Evolutionary conservation across 495 filamentous ascomycete species (phyloP), one percentile per base, ranked within the genome.

Genomic region (Elasticomyces elasticus): DNA sequence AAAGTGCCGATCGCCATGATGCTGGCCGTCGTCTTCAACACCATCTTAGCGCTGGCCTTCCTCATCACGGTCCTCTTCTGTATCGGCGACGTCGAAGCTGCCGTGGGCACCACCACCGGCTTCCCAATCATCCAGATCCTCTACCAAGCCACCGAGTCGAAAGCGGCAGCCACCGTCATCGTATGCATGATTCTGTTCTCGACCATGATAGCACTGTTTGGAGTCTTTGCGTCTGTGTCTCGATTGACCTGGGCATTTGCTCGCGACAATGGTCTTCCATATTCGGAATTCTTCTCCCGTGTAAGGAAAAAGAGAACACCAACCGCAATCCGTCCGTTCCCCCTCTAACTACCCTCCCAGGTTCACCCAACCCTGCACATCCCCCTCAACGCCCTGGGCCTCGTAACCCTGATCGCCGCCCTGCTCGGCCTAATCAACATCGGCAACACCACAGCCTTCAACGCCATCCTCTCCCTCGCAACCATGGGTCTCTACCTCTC

Each of bases 381-480:
- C 22, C 43, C 43, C 4, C 19, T 47, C 11, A 9, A 17, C 24
- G 9, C 43, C 9, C 11, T 47, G 19, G 24, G 26, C 28, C 15
- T 35, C 12, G 17, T 35, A 11, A 19, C 10, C 25, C 6, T 50
- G 2, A 17, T 55, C 22, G 24, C 38, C 13, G n/a, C 40, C 5
- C 43, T 55, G 4, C 45, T 55, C 4, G 6, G 10, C 20, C 31
- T 55, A 5, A 49, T 55, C 43, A 40, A 48, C 20, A 37, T 48
- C 27, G 43, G 52, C 27, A 22, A 6, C 27, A 12, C 52, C 5
- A 42, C 64, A 5, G 76, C 76, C 2, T 74, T 80, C 58, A 70
- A 68, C 35, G 77, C 74, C 9, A 70, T 79, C 37, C 64, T 77
- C 37, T 75, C 75, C 0, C 70, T 80, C 2, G 67, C 67, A 43